Conservation (phyloP, 2,329 filamentous ascomycete genomes). For the Apiospora koreana region DNA sequence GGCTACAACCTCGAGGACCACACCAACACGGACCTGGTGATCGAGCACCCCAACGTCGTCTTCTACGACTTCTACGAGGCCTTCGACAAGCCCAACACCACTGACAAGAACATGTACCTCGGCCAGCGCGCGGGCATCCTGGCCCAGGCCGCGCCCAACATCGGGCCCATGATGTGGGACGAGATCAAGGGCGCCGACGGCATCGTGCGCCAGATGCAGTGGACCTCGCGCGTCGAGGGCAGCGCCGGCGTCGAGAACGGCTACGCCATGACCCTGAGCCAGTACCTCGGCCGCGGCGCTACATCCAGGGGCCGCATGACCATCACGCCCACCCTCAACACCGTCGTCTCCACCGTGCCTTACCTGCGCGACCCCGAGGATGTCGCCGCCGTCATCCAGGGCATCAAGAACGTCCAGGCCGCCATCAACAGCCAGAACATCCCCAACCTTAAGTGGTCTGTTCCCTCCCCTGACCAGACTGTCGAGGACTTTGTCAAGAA, state of each 20-base stretch:
- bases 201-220: constrained; percentile 64
- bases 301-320: constrained; percentile 63
- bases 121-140: constrained; percentile 58
- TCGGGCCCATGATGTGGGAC: constrained; percentile 63
- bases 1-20: constrained; percentile 62
- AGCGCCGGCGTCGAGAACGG: constrained; percentile 41
- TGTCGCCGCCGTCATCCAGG: constrained; percentile 62
- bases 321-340: constrained; percentile 58
- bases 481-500: constrained; percentile 58
- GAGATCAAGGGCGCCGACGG: constrained; percentile 59
- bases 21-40: constrained; percentile 50
- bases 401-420: constrained; percentile 60
- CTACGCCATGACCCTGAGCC: constrained; percentile 52
- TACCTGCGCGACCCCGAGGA: constrained; percentile 62
- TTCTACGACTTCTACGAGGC: constrained; percentile 70
- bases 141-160: constrained; percentile 65
- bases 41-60: constrained; percentile 46
- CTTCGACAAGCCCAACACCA: constrained; percentile 48
- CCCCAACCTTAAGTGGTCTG: constrained; percentile 55
- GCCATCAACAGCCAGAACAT: constrained; percentile 50
- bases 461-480: constrained; percentile 52
- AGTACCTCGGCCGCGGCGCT: constrained; percentile 65
- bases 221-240: constrained; percentile 65
- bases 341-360: constrained; percentile 59
- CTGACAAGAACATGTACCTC: constrained; percentile 47